These are phyloP conservation scores for Lactarius psammicola DNA, from an alignment of 768 basidiomycete genomes.

Conservation along the genomic window DNA sequence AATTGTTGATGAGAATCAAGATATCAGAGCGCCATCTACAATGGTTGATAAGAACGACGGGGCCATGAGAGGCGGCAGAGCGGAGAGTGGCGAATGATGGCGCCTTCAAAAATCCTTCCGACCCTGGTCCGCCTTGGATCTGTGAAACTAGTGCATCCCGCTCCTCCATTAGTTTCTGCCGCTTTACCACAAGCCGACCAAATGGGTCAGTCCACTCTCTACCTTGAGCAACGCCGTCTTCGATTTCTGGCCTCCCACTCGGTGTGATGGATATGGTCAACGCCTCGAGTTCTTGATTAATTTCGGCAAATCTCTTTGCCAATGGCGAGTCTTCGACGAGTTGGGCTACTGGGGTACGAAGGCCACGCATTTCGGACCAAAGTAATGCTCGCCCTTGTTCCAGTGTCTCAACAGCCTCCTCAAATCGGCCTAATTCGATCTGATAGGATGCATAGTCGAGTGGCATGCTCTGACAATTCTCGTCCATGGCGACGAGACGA, in stretches of 20 bases:
- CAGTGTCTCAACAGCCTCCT: constrained; percentile 13
- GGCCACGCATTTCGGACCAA: constrained; percentile 15
- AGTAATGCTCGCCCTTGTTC: constrained; percentile 9
- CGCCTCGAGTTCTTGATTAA: not conserved
- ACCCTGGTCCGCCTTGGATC: not conserved
- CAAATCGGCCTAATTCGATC: constrained; percentile 7
- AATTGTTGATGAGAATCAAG: no score
- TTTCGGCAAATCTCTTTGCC: not conserved
- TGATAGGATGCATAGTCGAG: constrained; percentile 9
- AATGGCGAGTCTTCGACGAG: not conserved
- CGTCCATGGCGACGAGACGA: not conserved
- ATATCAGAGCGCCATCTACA: no score
- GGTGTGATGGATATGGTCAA: not conserved
- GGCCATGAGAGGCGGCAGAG: not conserved
- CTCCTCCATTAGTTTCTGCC: no score
- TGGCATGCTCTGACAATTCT: not conserved
- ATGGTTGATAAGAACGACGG: no score
- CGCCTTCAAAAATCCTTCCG: constrained; percentile 3
- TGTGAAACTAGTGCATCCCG: no score
- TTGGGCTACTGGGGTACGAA: not conserved
- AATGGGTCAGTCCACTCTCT: not conserved
- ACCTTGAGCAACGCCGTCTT: not conserved
- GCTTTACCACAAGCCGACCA: not conserved
- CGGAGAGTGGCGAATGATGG: not conserved
- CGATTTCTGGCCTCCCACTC: not conserved